Base-by-base conservation (phyloP, 192 early-diverging fungal species). In the Gaertneriomyces sp. region DNA sequence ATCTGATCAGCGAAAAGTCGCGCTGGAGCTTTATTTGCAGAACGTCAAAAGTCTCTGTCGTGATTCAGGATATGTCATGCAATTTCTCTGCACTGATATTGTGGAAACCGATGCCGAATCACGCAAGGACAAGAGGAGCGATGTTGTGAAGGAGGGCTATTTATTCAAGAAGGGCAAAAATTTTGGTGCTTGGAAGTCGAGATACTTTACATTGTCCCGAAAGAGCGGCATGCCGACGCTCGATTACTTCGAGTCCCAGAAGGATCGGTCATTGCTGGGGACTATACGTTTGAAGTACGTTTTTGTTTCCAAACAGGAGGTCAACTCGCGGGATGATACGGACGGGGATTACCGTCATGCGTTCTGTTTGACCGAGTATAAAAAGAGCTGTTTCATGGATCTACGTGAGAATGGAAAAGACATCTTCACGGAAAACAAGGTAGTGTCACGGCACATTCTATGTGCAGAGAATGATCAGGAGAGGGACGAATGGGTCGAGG, bases 161-260 rank as follows among this genome's bases (percentile, higher is more conserved):
- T 73, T 96, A 60, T 88, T 91, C 51, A 98, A 96, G 69, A 87
- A 87, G 76, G 94, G 95, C 53, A 98, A 95, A 69, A 93, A 88
- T 72, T 96, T 98, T 90, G 94, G 95, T 55, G 94, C 92, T 8
- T 96, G 94, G 94, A 98, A 98, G 71, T 80, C 90, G 42, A 83
- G 93, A 55, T 95, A 88, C 76, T 96, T 93, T 81, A 84, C 53
- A 3, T 41, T 71, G 9, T 33, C 25, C 25, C n/a, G 56, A 47
- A 61, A 62, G 17, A 58, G 63, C 43, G 63, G 66, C 33, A 68
- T 40, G 16, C 61, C 47, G 0, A 66, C 87, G 1, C 74, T 94
- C 43, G 88, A 92, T 64, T 95, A 94, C 76, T 91, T 84, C 68
- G 94, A 96, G 65, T 78, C 77, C 10, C 63, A 71, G 64, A 73